These are phyloP conservation scores for Perkinsus olseni DNA, from an alignment of 169 alveolate genomes.

Conservation along the genomic window DNA sequence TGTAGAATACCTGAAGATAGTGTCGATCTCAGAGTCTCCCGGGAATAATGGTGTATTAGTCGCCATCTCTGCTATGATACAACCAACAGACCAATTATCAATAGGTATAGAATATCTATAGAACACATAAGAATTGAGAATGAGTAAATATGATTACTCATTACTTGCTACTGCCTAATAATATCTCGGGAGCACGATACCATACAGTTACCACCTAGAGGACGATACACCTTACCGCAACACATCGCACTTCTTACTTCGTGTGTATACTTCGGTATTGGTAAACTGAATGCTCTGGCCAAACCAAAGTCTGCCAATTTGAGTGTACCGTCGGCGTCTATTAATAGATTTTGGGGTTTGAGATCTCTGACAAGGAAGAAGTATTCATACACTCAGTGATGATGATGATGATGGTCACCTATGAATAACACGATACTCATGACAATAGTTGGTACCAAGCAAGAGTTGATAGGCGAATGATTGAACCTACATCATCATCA, in stretches of 20 bases:
- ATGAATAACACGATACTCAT: slow-evolving; percentile 72
- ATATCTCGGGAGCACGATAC: slow-evolving; percentile 95
- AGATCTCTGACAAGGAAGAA: no score
- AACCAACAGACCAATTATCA: no score
- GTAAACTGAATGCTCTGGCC: slow-evolving; percentile 35
- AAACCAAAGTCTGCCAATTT: slow-evolving; percentile 54
- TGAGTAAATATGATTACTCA: no score
- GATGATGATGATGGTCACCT: no score
- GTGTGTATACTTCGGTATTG: slow-evolving; percentile 73
- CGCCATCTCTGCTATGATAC: no score
- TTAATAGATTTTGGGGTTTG: slow-evolving; percentile 72
- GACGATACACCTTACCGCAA: no score
- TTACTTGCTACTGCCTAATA: slow-evolving; percentile 83
- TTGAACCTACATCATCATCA: slow-evolving; percentile 34
- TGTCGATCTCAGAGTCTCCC: slow-evolving; percentile 75
- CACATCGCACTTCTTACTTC: no score
- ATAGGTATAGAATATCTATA: no score
- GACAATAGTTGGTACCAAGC: slow-evolving; percentile 68
- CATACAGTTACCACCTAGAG: slow-evolving; percentile 92
- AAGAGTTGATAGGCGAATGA: slow-evolving; percentile 58
- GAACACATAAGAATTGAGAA: no score
- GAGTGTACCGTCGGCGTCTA: slow-evolving; percentile 46
- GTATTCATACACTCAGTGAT: no score
- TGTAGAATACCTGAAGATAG: no score
- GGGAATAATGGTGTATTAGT: slow-evolving; percentile 75